phyloP scores from a whole-genome alignment of 2,329 filamentous ascomycete species.

The Xylariaceae sp. region DNA sequence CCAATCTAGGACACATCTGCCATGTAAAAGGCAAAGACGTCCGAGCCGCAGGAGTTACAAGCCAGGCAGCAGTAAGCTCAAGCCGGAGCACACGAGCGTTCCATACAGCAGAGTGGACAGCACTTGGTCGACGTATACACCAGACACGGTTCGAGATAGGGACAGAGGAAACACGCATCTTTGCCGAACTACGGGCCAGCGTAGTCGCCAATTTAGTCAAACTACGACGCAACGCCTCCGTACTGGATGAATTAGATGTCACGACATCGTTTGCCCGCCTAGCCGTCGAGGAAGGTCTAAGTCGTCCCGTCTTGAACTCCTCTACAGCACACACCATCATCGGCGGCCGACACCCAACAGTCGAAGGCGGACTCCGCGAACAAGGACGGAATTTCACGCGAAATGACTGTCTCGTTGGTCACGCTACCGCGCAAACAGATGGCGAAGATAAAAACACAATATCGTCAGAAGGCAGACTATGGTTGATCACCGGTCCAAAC shows the following conservation, averaged over 20 bases:
- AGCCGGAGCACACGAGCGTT: slow-evolving; percentile 85
- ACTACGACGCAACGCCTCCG: slow-evolving; percentile 82
- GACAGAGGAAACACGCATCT: slow-evolving; percentile 78
- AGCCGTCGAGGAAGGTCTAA: slow-evolving; percentile 69
- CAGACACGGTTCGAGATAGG: slow-evolving; percentile 74
- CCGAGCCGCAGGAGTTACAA: slow-evolving; percentile 24
- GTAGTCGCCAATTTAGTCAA: slow-evolving; percentile 82
- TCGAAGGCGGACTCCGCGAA: slow-evolving; percentile 76
- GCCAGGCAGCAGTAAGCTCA: slow-evolving; percentile 57
- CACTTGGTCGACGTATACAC: slow-evolving; percentile 76
- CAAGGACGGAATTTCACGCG: slow-evolving; percentile 78
- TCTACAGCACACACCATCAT: slow-evolving; percentile 65
- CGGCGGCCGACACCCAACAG: slow-evolving; percentile 86
- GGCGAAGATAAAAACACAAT: slow-evolving; percentile 60
- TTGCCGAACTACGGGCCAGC: slow-evolving; percentile 67
- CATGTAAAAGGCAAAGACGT: slow-evolving; percentile 83
- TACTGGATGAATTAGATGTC: slow-evolving; percentile 91
- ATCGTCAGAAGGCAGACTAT: slow-evolving; percentile 56
- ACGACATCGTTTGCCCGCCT: slow-evolving; percentile 80
- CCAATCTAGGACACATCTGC: slow-evolving; percentile 83
- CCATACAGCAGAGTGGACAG: slow-evolving; percentile 79
- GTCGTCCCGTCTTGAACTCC: slow-evolving; percentile 69
- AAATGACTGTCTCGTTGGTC: slow-evolving; percentile 86
- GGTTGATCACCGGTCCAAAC: slow-evolving; percentile 81
- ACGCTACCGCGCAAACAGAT: slow-evolving; percentile 67